Evolutionary conservation across 2,329 filamentous ascomycete species (phyloP).

Genomic region (Alternaria ethzedia): DNA sequence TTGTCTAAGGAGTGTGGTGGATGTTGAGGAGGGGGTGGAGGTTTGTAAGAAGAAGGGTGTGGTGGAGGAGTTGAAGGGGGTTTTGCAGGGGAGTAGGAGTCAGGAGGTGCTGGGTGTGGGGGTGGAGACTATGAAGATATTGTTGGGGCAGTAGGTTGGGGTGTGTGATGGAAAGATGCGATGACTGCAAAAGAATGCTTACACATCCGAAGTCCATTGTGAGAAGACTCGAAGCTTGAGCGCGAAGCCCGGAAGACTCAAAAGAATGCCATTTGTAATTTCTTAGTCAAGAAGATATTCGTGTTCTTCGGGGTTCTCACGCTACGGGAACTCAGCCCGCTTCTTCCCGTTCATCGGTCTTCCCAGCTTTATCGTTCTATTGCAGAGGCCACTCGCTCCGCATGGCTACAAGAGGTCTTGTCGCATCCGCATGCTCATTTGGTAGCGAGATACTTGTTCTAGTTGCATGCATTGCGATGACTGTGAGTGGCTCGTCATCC

Average conservation of each 20-base stretch:
- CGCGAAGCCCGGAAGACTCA: no score
- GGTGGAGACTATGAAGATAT: constrained; percentile 73
- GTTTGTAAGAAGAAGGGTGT: constrained; percentile 63
- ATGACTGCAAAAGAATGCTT: no score
- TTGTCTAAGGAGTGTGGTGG: constrained; percentile 74
- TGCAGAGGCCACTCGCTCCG: background rate
- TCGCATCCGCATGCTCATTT: background rate
- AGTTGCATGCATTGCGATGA: background rate
- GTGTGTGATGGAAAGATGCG: background rate
- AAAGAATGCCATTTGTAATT: no score
- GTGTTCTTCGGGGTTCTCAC: no score
- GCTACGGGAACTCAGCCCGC: no score
- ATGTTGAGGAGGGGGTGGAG: constrained; percentile 54
- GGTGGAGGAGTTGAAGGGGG: constrained; percentile 71
- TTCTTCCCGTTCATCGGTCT: no score
- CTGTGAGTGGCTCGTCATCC: background rate
- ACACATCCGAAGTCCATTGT: no score
- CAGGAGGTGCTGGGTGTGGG: constrained; percentile 74
- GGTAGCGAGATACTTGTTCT: background rate
- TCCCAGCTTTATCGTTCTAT: no score
- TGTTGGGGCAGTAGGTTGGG: constrained; percentile 52
- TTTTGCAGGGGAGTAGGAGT: constrained; percentile 71
- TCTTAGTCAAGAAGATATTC: no score
- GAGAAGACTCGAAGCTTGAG: no score
- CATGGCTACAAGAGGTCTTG: background rate